A percentile compares a stretch with the other conserved stretches of the same genome.
phyloP scores from a whole-genome alignment of 345 rosid genomes.

The Salix caprea region DNA sequence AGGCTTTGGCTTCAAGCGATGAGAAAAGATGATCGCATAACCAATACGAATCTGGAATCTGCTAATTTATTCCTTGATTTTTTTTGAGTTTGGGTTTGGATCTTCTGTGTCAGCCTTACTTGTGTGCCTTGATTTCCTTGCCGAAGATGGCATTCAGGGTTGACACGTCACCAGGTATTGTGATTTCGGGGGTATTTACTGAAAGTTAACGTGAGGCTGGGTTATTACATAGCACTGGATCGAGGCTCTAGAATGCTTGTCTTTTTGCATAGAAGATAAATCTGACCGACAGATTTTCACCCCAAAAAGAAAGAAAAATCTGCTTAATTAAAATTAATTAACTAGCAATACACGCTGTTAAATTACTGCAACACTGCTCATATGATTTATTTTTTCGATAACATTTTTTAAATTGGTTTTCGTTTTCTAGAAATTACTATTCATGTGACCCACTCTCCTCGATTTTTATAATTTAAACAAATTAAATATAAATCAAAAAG shows the following conservation, averaged over 20 bases:
- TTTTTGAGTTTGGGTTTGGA: not conserved
- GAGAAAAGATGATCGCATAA: not conserved
- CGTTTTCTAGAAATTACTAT: fast-evolving
- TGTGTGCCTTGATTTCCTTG: not conserved
- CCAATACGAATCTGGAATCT: not conserved
- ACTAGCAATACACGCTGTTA: too few species aligned
- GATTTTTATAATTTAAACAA: too few species aligned
- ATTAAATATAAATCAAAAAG: too few species aligned
- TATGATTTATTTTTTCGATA: too few species aligned
- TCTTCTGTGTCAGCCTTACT: not conserved
- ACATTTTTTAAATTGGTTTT: too few species aligned
- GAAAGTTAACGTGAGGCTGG: not conserved
- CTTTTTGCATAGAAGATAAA: too few species aligned
- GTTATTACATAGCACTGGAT: not conserved
- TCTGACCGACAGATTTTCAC: too few species aligned
- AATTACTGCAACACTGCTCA: too few species aligned
- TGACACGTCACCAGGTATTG: not conserved
- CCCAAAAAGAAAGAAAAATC: too few species aligned
- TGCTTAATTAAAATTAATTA: too few species aligned
- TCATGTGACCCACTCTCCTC: too few species aligned
- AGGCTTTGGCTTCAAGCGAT: not conserved
- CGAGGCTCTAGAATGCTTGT: not conserved
- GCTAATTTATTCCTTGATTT: not conserved
- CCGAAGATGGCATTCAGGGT: not conserved
- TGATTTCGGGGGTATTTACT: not conserved